Percentiles rank a stretch among this genome's conserved stretches.
Evolutionary conservation across 257 asterid genomes (phyloP).

Genomic region (Salvia rosmarinus): DNA sequence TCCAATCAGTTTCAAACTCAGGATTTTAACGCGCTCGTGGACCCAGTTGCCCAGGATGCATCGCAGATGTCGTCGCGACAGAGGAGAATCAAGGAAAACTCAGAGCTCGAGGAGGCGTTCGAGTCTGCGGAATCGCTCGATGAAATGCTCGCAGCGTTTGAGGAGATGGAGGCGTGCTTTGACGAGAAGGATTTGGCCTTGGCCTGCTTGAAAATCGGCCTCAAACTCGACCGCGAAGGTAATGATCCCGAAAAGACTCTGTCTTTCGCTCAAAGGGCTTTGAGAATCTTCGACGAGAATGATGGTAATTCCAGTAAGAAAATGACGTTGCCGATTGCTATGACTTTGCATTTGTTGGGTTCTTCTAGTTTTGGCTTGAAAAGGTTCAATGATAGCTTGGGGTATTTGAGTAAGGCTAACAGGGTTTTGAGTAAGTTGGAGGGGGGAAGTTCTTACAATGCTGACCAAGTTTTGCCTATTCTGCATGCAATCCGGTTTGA

Average conservation of each 20-base stretch:
- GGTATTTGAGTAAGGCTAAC: slow-evolving; percentile 80
- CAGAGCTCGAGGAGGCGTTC: slow-evolving; percentile 78
- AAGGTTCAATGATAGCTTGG: slow-evolving; percentile 83
- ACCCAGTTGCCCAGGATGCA: slow-evolving; percentile 40
- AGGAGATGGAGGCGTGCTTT: slow-evolving; percentile 65
- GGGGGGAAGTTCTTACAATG: slow-evolving; percentile 46
- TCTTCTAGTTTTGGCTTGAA: slow-evolving; percentile 63
- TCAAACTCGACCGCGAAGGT: slow-evolving; percentile 79
- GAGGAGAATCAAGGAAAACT: slow-evolving; percentile 62
- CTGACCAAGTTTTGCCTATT: slow-evolving; percentile 64
- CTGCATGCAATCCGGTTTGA: slow-evolving; percentile 75
- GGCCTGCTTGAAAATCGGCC: slow-evolving; percentile 82
- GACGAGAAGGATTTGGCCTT: slow-evolving; percentile 77
- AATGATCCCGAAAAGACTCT: slow-evolving; percentile 72
- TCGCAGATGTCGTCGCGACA: slow-evolving; percentile 65
- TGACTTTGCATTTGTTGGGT: slow-evolving; percentile 88
- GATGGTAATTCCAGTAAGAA: slow-evolving; percentile 40
- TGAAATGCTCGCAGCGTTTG: slow-evolving; percentile 73
- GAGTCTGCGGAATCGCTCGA: slow-evolving; percentile 77
- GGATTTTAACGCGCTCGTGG: slow-evolving; percentile 50
- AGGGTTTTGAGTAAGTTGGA: slow-evolving; percentile 64
- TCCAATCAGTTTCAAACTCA: slow-evolving; percentile 37
- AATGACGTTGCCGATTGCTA: slow-evolving; percentile 73
- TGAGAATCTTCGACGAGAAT: slow-evolving; percentile 57
- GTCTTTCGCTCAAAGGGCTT: slow-evolving; percentile 72